Conservation (phyloP, 768 basidiomycete genomes). For the Xerocomellus intermedius region DNA sequence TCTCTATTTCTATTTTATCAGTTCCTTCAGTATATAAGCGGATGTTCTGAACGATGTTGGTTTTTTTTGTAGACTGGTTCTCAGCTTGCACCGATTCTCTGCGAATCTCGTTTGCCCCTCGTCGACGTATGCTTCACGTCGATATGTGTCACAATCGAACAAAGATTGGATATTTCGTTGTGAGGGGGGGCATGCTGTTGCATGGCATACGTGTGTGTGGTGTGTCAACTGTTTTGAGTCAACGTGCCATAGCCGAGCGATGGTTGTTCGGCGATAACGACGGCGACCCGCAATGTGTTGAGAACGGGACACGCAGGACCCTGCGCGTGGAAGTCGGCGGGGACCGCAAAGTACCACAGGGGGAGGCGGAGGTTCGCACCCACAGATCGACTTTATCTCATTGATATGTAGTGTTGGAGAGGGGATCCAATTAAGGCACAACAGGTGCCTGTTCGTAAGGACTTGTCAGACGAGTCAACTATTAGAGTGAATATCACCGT, state of each 20-base stretch:
- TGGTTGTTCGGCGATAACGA: background rate
- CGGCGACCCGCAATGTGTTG: no score
- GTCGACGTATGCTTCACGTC: background rate
- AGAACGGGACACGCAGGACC: background rate
- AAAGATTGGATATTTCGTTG: background rate
- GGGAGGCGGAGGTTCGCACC: background rate
- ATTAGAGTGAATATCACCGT: background rate
- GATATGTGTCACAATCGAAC: constrained; percentile 2
- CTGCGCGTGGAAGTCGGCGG: constrained; percentile 5
- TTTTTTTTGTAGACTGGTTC: constrained; percentile 1
- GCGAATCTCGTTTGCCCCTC: background rate
- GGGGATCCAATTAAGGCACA: background rate
- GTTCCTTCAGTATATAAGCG: constrained; percentile 8
- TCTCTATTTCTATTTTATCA: background rate
- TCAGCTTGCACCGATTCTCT: constrained; percentile 3
- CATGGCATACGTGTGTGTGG: background rate
- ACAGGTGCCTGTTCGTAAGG: background rate
- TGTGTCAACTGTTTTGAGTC: background rate
- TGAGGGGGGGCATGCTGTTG: background rate
- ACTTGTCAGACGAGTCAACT: background rate
- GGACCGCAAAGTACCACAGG: background rate
- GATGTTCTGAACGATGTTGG: background rate
- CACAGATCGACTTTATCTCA: no score
- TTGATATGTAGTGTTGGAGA: background rate
- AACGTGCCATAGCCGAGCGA: background rate